A percentile compares a stretch with the other conserved stretches of the same genome.
Conservation (phyloP, 345 rosid species). For the Eucalyptus lansdowneana region DNA sequence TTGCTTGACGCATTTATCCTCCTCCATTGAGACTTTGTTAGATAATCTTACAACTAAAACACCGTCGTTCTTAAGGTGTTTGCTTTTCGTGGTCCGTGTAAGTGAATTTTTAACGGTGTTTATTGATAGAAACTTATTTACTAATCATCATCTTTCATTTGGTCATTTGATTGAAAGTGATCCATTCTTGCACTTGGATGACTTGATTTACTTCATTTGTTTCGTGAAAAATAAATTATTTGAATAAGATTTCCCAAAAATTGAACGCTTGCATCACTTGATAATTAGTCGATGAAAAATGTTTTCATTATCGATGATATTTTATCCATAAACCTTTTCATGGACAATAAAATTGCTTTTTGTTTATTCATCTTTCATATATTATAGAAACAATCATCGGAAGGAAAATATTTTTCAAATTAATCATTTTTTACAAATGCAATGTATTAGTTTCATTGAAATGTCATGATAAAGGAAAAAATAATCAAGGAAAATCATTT, state of each 20-base stretch:
- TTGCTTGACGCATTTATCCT: accelerated
- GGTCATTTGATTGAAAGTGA: neutral
- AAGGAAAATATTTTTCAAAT: neutral
- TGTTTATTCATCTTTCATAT: too few species aligned
- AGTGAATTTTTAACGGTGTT: too few species aligned
- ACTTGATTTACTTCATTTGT: neutral
- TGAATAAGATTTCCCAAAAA: neutral
- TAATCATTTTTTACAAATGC: accelerated
- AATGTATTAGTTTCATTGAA: too few species aligned
- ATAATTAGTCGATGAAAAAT: neutral
- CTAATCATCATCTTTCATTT: neutral
- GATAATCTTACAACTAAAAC: too few species aligned
- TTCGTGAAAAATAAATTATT: neutral
- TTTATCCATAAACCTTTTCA: too few species aligned
- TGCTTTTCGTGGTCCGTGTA: neutral
- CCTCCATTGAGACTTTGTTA: neutral
- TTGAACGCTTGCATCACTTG: too few species aligned
- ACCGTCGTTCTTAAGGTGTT: accelerated
- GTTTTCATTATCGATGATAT: accelerated
- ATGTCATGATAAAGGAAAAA: too few species aligned
- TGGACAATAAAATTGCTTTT: neutral
- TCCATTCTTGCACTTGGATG: neutral
- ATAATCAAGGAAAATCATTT: too few species aligned
- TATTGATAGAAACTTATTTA: too few species aligned
- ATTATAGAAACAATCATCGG: too few species aligned